These are phyloP conservation scores for Aphanomyces stellatus DNA, from an alignment of 352 stramenopile genomes.

Conservation along the genomic window DNA sequence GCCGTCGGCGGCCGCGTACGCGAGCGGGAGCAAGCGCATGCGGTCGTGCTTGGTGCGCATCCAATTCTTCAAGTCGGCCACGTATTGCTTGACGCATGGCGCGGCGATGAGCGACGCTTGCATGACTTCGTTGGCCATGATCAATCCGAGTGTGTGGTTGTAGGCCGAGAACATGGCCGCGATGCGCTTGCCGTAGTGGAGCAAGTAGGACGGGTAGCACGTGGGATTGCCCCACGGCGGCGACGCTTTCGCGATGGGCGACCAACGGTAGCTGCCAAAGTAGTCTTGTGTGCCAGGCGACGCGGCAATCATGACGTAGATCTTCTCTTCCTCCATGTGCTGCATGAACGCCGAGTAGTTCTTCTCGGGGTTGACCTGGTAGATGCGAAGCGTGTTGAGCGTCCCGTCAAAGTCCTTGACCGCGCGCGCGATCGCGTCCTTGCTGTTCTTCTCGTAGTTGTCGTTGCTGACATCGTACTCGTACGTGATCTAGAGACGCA, in stretches of 20 bases:
- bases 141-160: constrained; percentile 20
- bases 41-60: constrained; percentile 12
- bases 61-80: constrained; percentile 20
- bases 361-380: constrained; percentile 79
- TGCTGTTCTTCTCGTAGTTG: constrained; percentile 81
- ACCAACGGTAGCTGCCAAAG: constrained; percentile 81
- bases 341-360: constrained; percentile 81
- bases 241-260: constrained; percentile 60
- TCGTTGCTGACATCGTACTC: constrained; percentile 81
- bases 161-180: constrained; percentile 13
- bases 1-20: constrained; percentile 20
- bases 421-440: constrained; percentile 51
- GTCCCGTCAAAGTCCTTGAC: constrained; percentile 48
- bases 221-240: constrained; percentile 30
- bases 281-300: constrained; percentile 78
- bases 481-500: constrained; percentile 78
- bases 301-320: constrained; percentile 75
- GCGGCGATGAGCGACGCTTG: constrained; percentile 11
- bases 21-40: constrained; percentile 20
- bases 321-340: constrained; percentile 62
- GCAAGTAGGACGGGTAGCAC: constrained; percentile 22
- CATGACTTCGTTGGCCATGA: constrained; percentile 23
- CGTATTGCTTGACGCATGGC: constrained; percentile 21
- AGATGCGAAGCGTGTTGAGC: constrained; percentile 79
- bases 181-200: constrained; percentile 20